Percentiles rank a stretch among this genome's conserved stretches.
Evolutionary conservation across 306 rosid species (phyloP).

Genomic region (Lathyrus tuberosus): DNA sequence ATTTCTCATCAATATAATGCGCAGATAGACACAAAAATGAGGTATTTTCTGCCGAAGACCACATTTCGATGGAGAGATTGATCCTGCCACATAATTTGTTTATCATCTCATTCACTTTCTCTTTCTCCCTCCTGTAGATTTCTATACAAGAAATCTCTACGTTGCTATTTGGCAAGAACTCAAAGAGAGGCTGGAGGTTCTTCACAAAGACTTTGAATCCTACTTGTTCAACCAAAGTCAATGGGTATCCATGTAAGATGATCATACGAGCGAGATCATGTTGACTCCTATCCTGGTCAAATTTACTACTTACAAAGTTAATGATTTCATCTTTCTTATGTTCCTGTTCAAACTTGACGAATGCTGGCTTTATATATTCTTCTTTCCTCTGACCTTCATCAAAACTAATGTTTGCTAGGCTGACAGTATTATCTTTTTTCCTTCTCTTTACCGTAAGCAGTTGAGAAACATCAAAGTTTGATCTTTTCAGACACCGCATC

Average conservation of each 20-base stretch:
- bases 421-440: slow-evolving; percentile 71
- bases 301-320: slow-evolving; percentile 63
- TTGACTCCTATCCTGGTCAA: slow-evolving; percentile 87
- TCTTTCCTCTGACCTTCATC: slow-evolving; percentile 86
- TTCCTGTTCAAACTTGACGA: slow-evolving; percentile 79
- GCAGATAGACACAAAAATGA: slow-evolving; percentile 69
- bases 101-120: slow-evolving; percentile 60
- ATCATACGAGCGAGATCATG: slow-evolving; percentile 96
- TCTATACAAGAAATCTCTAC: slow-evolving; percentile 70
- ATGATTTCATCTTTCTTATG: slow-evolving; percentile 77
- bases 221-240: slow-evolving; percentile 81
- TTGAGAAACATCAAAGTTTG: slow-evolving; percentile 91
- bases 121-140: slow-evolving; percentile 75
- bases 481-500: slow-evolving; percentile 90
- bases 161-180: slow-evolving; percentile 63
- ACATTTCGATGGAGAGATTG: slow-evolving; percentile 79
- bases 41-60: slow-evolving; percentile 74
- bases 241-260: slow-evolving; percentile 85
- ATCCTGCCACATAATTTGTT: slow-evolving; percentile 74
- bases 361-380: slow-evolving; percentile 63
- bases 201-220: slow-evolving; percentile 96
- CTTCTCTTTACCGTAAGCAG: slow-evolving; percentile 88
- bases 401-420: slow-evolving; percentile 60
- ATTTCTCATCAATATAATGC: slow-evolving; percentile 80
- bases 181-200: slow-evolving; percentile 93